Conservation (phyloP, 331 rosid species). For the Arachis monticola region DNA sequence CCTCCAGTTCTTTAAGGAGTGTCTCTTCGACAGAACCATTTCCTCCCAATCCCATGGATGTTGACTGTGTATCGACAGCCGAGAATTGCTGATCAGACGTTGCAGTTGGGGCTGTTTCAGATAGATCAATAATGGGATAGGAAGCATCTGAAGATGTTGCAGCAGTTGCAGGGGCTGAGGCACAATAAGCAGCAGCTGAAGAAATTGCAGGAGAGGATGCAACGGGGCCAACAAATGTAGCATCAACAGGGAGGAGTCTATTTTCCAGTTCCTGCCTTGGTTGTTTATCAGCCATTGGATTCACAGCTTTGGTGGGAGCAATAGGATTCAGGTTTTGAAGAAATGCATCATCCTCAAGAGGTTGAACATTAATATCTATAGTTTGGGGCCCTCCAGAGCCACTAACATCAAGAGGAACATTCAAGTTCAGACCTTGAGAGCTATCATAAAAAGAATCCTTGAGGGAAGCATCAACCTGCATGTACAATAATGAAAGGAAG, state of each 20-base stretch:
- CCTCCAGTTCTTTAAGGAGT: conserved; percentile 81
- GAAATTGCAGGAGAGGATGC: conserved; percentile 42
- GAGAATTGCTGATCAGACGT: conserved; percentile 17
- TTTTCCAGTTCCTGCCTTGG: conserved; percentile 38
- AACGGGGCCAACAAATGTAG: conserved; percentile 40
- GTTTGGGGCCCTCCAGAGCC: conserved; percentile 42
- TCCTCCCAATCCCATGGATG: conserved; percentile 41
- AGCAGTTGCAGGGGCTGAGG: conserved; percentile 34
- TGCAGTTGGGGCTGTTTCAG: conserved; percentile 31
- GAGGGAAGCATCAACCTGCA: conserved; percentile 73
- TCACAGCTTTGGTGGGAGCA: conserved; percentile 34
- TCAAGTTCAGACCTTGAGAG: conserved; percentile 64
- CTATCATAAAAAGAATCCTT: conserved; percentile 51
- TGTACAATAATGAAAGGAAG: conserved; percentile 8
- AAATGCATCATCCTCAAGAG: conserved; percentile 42
- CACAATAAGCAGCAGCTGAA: background rate
- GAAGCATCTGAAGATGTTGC: conserved; percentile 39
- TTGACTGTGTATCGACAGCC: background rate
- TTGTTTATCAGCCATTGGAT: conserved; percentile 41
- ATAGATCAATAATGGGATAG: conserved; percentile 49
- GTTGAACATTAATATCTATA: conserved; percentile 51
- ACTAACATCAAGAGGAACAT: conserved; percentile 52
- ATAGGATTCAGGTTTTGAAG: conserved; percentile 31
- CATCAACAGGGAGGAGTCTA: conserved; percentile 27
- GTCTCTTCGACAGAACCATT: conserved; percentile 50